These are phyloP conservation scores for Albophoma yamanashiensis DNA, from an alignment of 2,329 filamentous ascomycete genomes.

Conservation along the genomic window DNA sequence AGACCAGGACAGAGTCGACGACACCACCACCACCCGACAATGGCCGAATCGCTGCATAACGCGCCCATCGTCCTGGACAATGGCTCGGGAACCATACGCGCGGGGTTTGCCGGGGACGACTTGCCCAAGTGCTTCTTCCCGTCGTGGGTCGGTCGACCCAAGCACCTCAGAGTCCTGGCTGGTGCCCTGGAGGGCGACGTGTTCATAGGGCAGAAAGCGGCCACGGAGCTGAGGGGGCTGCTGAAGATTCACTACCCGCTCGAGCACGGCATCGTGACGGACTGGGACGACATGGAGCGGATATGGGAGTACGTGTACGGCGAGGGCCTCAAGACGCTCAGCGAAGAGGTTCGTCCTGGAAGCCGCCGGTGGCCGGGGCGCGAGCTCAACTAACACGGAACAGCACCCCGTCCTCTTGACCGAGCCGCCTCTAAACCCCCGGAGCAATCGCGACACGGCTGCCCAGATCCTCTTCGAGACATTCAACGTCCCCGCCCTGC, in stretches of 20 bases:
- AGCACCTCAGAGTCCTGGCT: slow-evolving; percentile 90
- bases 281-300: slow-evolving; percentile 99
- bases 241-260: slow-evolving; percentile 94
- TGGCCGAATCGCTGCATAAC: slow-evolving; percentile 72
- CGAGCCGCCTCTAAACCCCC: slow-evolving; percentile 89
- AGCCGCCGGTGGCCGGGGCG: no score
- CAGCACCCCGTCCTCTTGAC: slow-evolving; percentile 93
- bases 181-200: slow-evolving; percentile 93
- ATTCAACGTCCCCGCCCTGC: slow-evolving; percentile 93
- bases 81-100: slow-evolving; percentile 93
- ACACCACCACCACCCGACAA: slow-evolving; percentile 11
- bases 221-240: slow-evolving; percentile 80
- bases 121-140: slow-evolving; percentile 95
- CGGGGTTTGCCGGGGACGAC: slow-evolving; percentile 93
- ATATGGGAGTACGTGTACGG: slow-evolving; percentile 99
- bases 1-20: background rate
- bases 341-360: slow-evolving; percentile 63
- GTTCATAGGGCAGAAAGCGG: slow-evolving; percentile 85
- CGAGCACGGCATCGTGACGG: slow-evolving; percentile 95
- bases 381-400: slow-evolving; percentile 8
- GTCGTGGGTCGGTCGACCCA: slow-evolving; percentile 91
- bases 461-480: slow-evolving; percentile 98
- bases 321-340: slow-evolving; percentile 90
- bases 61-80: slow-evolving; percentile 98
- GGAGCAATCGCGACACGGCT: slow-evolving; percentile 89